These are phyloP conservation scores for Aspergillus persii DNA, from an alignment of 2,329 filamentous ascomycete genomes.

Conservation along the genomic window DNA sequence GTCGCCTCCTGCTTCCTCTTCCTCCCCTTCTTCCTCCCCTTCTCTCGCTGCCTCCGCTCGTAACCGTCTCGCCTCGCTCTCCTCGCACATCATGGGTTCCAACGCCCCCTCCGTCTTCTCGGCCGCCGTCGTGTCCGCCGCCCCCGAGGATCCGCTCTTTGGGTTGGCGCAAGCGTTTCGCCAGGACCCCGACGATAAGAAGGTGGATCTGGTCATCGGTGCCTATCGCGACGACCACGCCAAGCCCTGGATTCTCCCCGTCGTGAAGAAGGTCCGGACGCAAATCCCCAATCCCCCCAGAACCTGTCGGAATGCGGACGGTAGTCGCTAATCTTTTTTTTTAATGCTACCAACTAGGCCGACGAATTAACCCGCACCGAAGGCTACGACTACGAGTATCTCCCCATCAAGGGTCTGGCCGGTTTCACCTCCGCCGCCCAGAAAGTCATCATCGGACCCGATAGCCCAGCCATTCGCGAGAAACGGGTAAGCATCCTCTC, in stretches of 20 bases:
- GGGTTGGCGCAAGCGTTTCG: constrained; percentile 85
- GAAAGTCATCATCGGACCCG: constrained; percentile 78
- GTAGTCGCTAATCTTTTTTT: not conserved
- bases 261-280: constrained; percentile 81
- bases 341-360: constrained; percentile 57
- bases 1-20: constrained; percentile 12
- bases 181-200: constrained; percentile 71
- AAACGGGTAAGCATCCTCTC: constrained; percentile 60
- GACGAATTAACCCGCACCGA: constrained; percentile 86
- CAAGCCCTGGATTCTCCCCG: constrained; percentile 95
- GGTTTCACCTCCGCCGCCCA: constrained; percentile 86
- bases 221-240: constrained; percentile 93
- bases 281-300: not conserved
- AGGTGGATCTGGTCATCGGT: constrained; percentile 93
- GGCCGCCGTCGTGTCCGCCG: constrained; percentile 75
- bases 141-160: constrained; percentile 93
- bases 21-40: constrained; percentile 13
- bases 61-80: constrained; percentile 34
- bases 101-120: constrained; percentile 66
- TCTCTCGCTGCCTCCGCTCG: constrained; percentile 19
- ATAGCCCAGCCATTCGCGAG: constrained; percentile 78
- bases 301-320: no score
- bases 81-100: constrained; percentile 64
- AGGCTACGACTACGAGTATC: constrained; percentile 96
- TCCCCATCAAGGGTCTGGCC: constrained; percentile 85